Percentiles rank a stretch among this genome's conserved stretches.
Conservation (phyloP, 2,329 filamentous ascomycete species). For the Aspergillus viridinutans region DNA sequence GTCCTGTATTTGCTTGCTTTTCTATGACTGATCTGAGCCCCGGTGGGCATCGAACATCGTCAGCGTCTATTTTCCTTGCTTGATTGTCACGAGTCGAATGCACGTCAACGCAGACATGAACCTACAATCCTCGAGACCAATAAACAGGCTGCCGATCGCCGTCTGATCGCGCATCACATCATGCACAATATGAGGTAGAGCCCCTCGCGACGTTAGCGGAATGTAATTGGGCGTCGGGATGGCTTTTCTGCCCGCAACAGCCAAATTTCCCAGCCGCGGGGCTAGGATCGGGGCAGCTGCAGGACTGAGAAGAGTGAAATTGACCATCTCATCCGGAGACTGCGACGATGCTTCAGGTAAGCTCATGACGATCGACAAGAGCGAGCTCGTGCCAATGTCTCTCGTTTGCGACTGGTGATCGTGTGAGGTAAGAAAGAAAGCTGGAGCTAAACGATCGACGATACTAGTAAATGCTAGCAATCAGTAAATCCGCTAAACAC, state of each 20-base stretch:
- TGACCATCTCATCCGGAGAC: constrained; percentile 31
- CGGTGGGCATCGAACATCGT: constrained; percentile 23
- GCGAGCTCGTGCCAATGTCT: constrained; percentile 1
- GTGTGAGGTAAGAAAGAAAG: constrained; percentile 17
- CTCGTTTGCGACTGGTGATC: constrained; percentile 5
- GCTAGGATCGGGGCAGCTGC: constrained; percentile 30
- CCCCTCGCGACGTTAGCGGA: constrained; percentile 74
- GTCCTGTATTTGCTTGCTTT: constrained; percentile 41
- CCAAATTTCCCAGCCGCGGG: constrained; percentile 65
- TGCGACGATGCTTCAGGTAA: constrained; percentile 15
- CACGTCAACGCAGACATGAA: constrained; percentile 5
- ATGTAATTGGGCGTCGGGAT: constrained; percentile 82
- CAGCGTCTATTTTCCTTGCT: constrained; percentile 16
- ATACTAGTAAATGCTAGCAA: background rate
- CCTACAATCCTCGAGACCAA: constrained; percentile 91
- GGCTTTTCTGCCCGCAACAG: constrained; percentile 57
- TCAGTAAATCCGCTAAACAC: background rate
- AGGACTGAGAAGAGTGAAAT: constrained; percentile 34
- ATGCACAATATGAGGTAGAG: constrained; percentile 81
- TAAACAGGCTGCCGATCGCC: constrained; percentile 65
- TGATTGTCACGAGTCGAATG: background rate
- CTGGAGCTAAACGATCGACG: background rate
- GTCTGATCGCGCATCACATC: constrained; percentile 70
- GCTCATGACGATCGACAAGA: constrained; percentile 23
- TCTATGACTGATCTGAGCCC: constrained; percentile 57